Percentiles rank a stretch among this genome's conserved stretches.
Conservation (phyloP, 495 filamentous ascomycete species). For the Umbilicaria muhlenbergii region DNA sequence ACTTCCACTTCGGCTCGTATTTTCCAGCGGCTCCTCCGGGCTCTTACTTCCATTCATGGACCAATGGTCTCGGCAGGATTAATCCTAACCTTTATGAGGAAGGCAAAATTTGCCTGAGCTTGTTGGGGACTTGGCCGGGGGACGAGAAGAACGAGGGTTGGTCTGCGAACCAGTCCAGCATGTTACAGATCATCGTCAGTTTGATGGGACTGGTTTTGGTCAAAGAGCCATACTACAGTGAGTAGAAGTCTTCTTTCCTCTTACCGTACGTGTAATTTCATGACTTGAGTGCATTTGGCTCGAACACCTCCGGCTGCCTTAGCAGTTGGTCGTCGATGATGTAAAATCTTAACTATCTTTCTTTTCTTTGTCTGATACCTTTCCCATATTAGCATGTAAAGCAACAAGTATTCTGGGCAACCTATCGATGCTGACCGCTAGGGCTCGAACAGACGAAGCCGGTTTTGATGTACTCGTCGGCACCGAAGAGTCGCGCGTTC, state of each 20-base stretch:
- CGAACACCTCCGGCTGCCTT: slow-evolving; percentile 22
- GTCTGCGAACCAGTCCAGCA: slow-evolving; percentile 31
- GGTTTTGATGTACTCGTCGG: slow-evolving; percentile 34
- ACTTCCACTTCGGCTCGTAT: slow-evolving; percentile 29
- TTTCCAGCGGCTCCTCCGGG: slow-evolving; percentile 35
- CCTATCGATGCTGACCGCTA: slow-evolving; percentile 1
- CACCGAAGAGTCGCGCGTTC: slow-evolving; percentile 25
- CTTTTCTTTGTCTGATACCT: slow-evolving; percentile 18
- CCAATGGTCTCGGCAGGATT: slow-evolving; percentile 29
- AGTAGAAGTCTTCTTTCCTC: slow-evolving; percentile 10
- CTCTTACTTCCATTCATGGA: slow-evolving; percentile 44
- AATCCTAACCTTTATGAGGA: slow-evolving; percentile 52
- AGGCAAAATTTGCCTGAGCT: slow-evolving; percentile 42
- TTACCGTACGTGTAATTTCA: slow-evolving; percentile 3
- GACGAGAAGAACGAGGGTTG: slow-evolving; percentile 35
- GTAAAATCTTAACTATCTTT: slow-evolving; percentile 39
- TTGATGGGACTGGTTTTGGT: slow-evolving; percentile 45
- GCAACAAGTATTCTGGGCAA: neutral
- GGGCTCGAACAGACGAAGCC: slow-evolving; percentile 32
- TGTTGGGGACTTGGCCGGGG: slow-evolving; percentile 45
- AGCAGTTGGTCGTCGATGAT: slow-evolving; percentile 25
- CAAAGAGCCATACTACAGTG: slow-evolving; percentile 46
- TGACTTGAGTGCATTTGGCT: slow-evolving; percentile 43
- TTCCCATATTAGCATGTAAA: neutral
- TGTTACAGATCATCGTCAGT: slow-evolving; percentile 45